Conservation (phyloP, 768 basidiomycete species). For the Clitopilus hobsonii region DNA sequence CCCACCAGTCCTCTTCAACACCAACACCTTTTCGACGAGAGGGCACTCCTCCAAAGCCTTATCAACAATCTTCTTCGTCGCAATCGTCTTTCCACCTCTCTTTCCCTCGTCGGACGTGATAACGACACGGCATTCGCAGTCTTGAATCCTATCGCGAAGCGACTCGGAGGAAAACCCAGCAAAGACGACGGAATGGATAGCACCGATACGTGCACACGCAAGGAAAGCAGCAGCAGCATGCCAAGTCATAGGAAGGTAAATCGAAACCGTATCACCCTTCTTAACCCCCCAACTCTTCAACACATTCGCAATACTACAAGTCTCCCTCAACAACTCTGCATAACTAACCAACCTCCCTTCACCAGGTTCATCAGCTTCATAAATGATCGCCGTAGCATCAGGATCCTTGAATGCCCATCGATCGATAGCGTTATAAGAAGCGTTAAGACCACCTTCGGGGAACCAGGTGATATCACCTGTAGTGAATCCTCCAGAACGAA, state of each 20-base stretch:
- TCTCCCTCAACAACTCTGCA: conserved; percentile 84
- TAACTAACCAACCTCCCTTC: conserved; percentile 76
- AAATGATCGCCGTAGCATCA: conserved; percentile 92
- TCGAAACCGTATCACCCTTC: conserved; percentile 92
- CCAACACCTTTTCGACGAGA: conserved; percentile 84
- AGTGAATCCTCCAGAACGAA: conserved; percentile 77
- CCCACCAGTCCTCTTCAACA: conserved; percentile 83
- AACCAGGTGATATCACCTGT: conserved; percentile 93
- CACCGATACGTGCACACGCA: conserved; percentile 95
- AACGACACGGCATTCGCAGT: conserved; percentile 86
- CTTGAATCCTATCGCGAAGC: conserved; percentile 85
- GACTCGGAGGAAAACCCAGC: conserved; percentile 96
- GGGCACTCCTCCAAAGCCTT: conserved; percentile 84
- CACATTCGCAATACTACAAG: conserved; percentile 86
- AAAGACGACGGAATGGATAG: conserved; percentile 95
- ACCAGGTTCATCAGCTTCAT: conserved; percentile 93
- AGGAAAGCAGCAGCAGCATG: conserved; percentile 96
- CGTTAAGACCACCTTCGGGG: conserved; percentile 90
- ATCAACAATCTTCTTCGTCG: conserved; percentile 92
- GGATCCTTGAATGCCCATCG: conserved; percentile 92
- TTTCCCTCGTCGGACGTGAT: conserved; percentile 95
- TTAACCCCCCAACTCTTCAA: conserved; percentile 86
- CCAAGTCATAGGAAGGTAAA: conserved; percentile 94
- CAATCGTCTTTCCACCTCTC: conserved; percentile 92
- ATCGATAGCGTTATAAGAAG: conserved; percentile 96